Conservation (phyloP, 441 rosid genomes). For the Aquilaria agallochum region DNA sequence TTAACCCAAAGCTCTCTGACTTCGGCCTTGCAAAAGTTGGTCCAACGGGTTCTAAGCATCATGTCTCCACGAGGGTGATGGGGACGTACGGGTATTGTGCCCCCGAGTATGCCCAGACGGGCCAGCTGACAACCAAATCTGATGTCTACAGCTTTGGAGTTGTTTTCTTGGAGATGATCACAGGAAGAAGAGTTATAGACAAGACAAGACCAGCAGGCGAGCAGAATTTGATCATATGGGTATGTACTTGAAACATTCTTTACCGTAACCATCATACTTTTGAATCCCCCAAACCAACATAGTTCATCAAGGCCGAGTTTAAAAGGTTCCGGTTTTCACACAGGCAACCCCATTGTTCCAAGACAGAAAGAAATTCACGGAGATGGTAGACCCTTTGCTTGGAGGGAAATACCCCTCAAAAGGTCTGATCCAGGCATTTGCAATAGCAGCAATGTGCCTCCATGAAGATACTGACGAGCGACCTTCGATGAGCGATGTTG, state of each 20-base stretch:
- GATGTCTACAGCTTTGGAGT: conserved; percentile 97
- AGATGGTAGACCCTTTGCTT: conserved; percentile 84
- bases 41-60: conserved; percentile 77
- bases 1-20: conserved; percentile 92
- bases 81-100: conserved; percentile 97
- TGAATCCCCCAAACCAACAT: neutral
- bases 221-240: conserved; percentile 89
- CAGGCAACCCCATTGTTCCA: conserved; percentile 88
- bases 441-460: conserved; percentile 94
- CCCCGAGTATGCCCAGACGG: conserved; percentile 87
- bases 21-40: conserved; percentile 96
- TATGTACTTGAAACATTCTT: conserved; percentile 20
- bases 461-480: conserved; percentile 81
- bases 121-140: conserved; percentile 76
- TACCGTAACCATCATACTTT: neutral
- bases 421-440: conserved; percentile 91
- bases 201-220: conserved; percentile 62
- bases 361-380: conserved; percentile 68
- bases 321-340: conserved; percentile 20
- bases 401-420: conserved; percentile 61
- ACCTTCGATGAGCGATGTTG: conserved; percentile 93
- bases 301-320: neutral
- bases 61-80: conserved; percentile 98
- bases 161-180: conserved; percentile 87
- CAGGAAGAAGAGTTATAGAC: conserved; percentile 92